Percentiles rank a stretch among this genome's conserved stretches.
Evolutionary conservation across 2,329 filamentous ascomycete species (phyloP).

Genomic region (Basipetospora sp.): DNA sequence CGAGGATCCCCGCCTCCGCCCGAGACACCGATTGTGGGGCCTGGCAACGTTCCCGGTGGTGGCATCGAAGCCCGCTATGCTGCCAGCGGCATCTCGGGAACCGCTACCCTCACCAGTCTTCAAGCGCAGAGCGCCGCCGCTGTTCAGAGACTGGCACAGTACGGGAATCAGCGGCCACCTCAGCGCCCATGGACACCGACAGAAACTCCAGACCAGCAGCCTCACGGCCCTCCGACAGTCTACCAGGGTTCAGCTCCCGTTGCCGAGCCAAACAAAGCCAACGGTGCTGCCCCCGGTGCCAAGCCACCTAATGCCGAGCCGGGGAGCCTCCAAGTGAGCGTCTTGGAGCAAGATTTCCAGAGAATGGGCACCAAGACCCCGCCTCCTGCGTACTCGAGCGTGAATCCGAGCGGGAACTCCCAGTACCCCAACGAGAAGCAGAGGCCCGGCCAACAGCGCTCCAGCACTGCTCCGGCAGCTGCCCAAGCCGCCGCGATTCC

Average conservation of each 20-base stretch:
- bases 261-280: conserved; percentile 33
- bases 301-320: conserved; percentile 18
- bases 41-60: conserved; percentile 53
- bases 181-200: conserved; percentile 84
- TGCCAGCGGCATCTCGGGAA: conserved; percentile 76
- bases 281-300: conserved; percentile 13
- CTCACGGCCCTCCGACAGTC: conserved; percentile 77
- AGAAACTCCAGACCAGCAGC: conserved; percentile 70
- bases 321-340: conserved; percentile 42
- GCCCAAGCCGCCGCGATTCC: conserved; percentile 15
- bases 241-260: conserved; percentile 76
- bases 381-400: conserved; percentile 86
- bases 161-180: conserved; percentile 32
- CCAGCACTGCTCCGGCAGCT: conserved; percentile 15
- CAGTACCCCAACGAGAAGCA: conserved; percentile 71
- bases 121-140: conserved; percentile 60
- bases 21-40: conserved; percentile 72
- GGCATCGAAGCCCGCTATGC: conserved; percentile 87
- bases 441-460: conserved; percentile 23
- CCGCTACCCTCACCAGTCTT: conserved; percentile 64
- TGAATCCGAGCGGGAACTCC: conserved; percentile 38
- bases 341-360: conserved; percentile 76
- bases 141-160: conserved; percentile 66
- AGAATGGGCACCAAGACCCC: conserved; percentile 71
- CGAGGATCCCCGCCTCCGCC: conserved; percentile 88